Evolutionary conservation across 345 rosid genomes (phyloP), one percentile per base, ranked within the genome.

Genomic region (Crucihimalaya himalaica): DNA sequence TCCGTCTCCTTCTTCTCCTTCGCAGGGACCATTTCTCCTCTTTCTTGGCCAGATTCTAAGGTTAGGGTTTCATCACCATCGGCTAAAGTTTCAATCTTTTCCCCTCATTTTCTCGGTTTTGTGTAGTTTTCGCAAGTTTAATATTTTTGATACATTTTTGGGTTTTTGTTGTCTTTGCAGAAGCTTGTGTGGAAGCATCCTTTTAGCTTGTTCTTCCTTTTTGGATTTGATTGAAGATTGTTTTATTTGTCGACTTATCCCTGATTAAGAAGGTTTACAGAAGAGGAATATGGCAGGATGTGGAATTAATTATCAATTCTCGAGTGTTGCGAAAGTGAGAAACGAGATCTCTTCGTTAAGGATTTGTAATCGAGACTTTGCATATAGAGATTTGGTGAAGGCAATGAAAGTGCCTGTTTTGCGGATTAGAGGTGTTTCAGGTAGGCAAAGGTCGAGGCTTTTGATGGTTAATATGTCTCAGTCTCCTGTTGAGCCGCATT

Each of bases 261-360:
- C 5, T 28, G 50, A 46, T 71, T 48, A 53, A 58, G 66, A 35
- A 31, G 19, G 25, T 37, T 59, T 47, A 43, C 58, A 72, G 42
- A 45, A 63, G 32, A 51, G 23, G 31, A 54, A 19, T 28, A 89
- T 87, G 91, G 85, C 85, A 53, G 76, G 84, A 66, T 72, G 71
- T 76, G 78, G 68, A 18, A 78, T 74, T 77, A 76, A 63, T 60
- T 69, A 72, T 18, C 79, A 84, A 12, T 71, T 75, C 32, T 72
- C 76, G 2, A 68, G 74, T 69, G 69, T 72, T 39, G 75, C 64
- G 51, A 75, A 70, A 58, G 34, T 70, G 35, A 61, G 73, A 65
- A 77, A 80, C 28, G 81, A 77, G 11, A 56, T 71, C 21, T 57
- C 62, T 72, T 48, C 72, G 54, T 28, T 66, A 34, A 58, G 77